These are phyloP conservation scores for Pyrenochaeta sp. DNA, from an alignment of 2,329 filamentous ascomycete species.

Conservation along the genomic window DNA sequence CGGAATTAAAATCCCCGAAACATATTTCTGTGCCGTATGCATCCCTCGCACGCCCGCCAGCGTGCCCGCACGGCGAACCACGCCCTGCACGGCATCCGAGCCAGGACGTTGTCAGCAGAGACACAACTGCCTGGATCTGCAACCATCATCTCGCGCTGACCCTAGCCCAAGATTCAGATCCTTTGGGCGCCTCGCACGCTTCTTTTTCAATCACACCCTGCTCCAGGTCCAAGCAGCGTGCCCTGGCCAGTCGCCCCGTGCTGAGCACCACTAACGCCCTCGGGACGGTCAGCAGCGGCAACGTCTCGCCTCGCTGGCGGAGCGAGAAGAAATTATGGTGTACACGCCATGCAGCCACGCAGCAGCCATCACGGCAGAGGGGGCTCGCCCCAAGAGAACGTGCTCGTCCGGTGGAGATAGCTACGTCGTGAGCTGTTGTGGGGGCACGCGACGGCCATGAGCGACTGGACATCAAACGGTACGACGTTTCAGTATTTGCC, in stretches of 20 bases:
- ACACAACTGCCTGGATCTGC: conserved; percentile 8
- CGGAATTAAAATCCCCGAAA: conserved; percentile 18
- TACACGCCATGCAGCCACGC: conserved; percentile 16
- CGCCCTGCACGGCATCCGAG: conserved; percentile 9
- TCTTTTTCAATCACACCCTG: conserved; percentile 1
- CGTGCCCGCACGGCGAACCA: conserved; percentile 7
- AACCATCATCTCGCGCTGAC: conserved; percentile 1
- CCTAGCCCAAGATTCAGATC: conserved; percentile 1
- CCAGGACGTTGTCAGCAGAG: neutral
- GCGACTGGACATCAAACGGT: conserved; percentile 3
- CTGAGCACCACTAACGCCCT: conserved; percentile 10
- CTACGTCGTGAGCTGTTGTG: conserved; percentile 9
- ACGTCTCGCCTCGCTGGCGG: conserved; percentile 15
- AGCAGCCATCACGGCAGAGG: conserved; percentile 4
- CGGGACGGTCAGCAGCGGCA: conserved; percentile 21
- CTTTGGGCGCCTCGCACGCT: neutral
- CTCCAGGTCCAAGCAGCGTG: too few species aligned
- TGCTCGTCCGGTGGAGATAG: conserved; percentile 6
- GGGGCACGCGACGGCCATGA: conserved; percentile 3
- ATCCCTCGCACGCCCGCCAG: neutral
- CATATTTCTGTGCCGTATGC: conserved; percentile 10
- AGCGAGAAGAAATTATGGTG: conserved; percentile 11
- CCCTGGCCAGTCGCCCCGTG: neutral
- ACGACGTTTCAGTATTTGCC: neutral
- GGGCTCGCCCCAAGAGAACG: conserved; percentile 11